Base-by-base conservation (phyloP, 2,329 filamentous ascomycete species). In the Pseudohalonectria lignicola region DNA sequence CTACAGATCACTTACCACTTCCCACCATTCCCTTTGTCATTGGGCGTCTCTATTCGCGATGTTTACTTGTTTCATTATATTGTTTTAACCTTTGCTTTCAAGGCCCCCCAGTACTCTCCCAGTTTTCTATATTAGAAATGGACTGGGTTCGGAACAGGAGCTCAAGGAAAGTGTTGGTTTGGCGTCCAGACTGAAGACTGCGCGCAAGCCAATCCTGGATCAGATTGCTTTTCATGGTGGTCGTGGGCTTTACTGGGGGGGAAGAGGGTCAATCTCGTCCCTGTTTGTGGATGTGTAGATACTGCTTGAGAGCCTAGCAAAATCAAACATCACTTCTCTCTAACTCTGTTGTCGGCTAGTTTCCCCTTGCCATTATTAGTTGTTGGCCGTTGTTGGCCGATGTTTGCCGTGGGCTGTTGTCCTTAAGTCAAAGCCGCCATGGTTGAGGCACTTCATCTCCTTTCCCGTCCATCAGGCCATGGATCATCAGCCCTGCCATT, bases 51-150 rank as follows among this genome's bases (percentile, higher is more conserved):
- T 28, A 21, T 48, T 36, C 41, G 47, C 46, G 49, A 52, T 50
- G 59, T 54, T 61, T 65, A 67, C 66, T 73, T 31, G 23, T 37
- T 36, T 36, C 15, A 4, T 21, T n/a, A n/a, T n/a, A n/a, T n/a
- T n/a, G n/a, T n/a, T n/a, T n/a, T n/a, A n/a, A n/a, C n/a, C n/a
- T n/a, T n/a, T n/a, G n/a, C n/a, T n/a, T n/a, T n/a, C n/a, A n/a
- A n/a, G n/a, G n/a, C n/a, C n/a, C n/a, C n/a, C n/a, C n/a, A n/a
- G n/a, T n/a, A n/a, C n/a, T n/a, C n/a, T n/a, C n/a, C n/a, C 17
- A 13, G 19, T 31, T 32, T 29, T 31, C 28, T 30, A 47, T 50
- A 49, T 43, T 48, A 50, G 47, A 48, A 45, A 47, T 34, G 42
- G 45, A 38, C 39, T 31, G 31, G 41, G 43, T 45, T 37, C 44